Evolutionary conservation across 331 rosid species (phyloP), one percentile per base, ranked within the genome.

Genomic region (Quercus phellos): DNA sequence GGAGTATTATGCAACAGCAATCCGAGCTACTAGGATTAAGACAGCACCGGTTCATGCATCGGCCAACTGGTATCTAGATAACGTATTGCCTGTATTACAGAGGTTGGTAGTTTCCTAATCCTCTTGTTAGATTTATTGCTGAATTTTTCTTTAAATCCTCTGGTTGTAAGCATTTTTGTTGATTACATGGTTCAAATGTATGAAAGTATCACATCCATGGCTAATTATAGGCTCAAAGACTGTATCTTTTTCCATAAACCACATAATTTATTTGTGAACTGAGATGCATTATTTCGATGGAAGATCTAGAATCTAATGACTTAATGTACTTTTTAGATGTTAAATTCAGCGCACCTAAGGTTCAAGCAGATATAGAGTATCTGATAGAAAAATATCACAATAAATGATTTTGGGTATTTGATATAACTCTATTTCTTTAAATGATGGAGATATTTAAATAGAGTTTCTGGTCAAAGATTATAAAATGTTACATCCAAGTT

Each of bases 11-110:
- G 80, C 89, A 2, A 53, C 80, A 3, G 89, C 94, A 32, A 88
- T 88, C 76, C 89, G 97, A 67, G 79, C 84, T 74, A 93, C 87
- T 55, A 83, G 98, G 85, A 89, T 89, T 84, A 91, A 87, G 85
- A 88, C 89, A 68, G 90, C 95, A 74, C 95, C 98, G 46, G 87
- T 89, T 77, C 98, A 93, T 78, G 93, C 96, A 16, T 75, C 98
- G 13, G 93, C 93, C 55, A 75, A 87, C 77, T 93, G 98, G 98
- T 93, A 93, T 82, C 89, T 85, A 61, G 90, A 90, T 78, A 93
- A 90, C 78, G 96, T 90, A 43, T 84, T 87, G 84, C 98, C 98
- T 17, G 77, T 90, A 24, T 79, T 93, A 29, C 86, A 85, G 84
- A 90, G 96, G 98, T 93, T 82, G 68, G 96, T 88, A 71, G 73